A percentile compares a stretch with the other conserved stretches of the same genome.
Evolutionary conservation across 805 yeast species (phyloP).

Genomic region (Metschnikowia kofuensis): DNA sequence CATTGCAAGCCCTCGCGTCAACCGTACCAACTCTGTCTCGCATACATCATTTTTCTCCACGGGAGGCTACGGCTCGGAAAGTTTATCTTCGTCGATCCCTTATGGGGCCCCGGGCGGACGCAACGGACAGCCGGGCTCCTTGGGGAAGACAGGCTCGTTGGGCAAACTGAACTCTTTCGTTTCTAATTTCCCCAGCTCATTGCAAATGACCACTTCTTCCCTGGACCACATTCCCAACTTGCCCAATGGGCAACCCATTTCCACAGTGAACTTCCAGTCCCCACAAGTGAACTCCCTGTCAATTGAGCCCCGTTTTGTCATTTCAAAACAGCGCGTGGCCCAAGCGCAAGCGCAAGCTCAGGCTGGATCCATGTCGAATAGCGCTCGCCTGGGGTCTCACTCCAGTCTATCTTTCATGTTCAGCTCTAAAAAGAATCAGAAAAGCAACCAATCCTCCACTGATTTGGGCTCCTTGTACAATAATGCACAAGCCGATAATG

Average conservation of each 20-base stretch:
- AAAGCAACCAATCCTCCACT: constrained; percentile 30
- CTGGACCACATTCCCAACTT: constrained; percentile 45
- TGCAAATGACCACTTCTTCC: constrained; percentile 15
- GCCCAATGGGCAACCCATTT: constrained; percentile 55
- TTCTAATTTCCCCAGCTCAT: constrained; percentile 12
- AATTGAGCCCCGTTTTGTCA: constrained; percentile 83
- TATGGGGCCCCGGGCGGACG: constrained; percentile 71
- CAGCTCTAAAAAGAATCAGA: constrained; percentile 35
- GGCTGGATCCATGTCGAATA: constrained; percentile 31
- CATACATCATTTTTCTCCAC: constrained; percentile 37
- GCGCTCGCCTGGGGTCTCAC: constrained; percentile 41
- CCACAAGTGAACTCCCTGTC: constrained; percentile 58
- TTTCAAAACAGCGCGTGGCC: constrained; percentile 71
- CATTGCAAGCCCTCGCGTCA: constrained; percentile 37
- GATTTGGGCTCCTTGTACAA: constrained; percentile 42
- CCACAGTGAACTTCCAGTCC: constrained; percentile 65
- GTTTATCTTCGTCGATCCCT: constrained; percentile 60
- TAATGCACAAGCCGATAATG: constrained; percentile 21
- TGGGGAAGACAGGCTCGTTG: constrained; percentile 7
- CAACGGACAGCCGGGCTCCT: constrained; percentile 5
- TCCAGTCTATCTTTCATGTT: constrained; percentile 52
- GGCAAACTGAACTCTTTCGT: constrained; percentile 8
- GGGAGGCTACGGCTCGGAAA: constrained; percentile 35
- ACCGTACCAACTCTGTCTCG: constrained; percentile 37
- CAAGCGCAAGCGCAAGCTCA: constrained; percentile 38